A percentile compares a stretch with the other conserved stretches of the same genome.
These are phyloP conservation scores for Moesziomyces aphidis DNA, from an alignment of 1,284 basidiomycete genomes.

Conservation along the genomic window DNA sequence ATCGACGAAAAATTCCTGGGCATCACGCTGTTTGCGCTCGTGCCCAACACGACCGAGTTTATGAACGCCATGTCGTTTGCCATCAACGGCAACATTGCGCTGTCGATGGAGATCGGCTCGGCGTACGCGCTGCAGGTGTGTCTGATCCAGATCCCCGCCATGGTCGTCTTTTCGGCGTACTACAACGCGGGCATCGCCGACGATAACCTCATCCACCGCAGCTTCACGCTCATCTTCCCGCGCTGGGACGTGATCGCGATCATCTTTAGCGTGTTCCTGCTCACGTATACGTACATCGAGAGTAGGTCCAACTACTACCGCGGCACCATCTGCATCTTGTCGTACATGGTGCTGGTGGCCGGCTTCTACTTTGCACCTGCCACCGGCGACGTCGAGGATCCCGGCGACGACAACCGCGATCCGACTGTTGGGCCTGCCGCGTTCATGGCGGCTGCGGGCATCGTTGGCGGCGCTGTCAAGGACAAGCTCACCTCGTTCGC, in stretches of 20 bases:
- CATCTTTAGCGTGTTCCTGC: constrained; percentile 81
- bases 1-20: constrained; percentile 98
- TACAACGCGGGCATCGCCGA: constrained; percentile 81
- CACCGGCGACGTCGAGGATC: constrained; percentile 57
- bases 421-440: constrained; percentile 1
- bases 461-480: neutral
- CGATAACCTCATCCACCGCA: constrained; percentile 45
- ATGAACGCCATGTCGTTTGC: constrained; percentile 99
- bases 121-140: constrained; percentile 99
- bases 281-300: constrained; percentile 99
- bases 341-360: constrained; percentile 62
- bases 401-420: constrained; percentile 47
- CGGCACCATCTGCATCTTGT: constrained; percentile 64
- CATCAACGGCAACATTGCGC: constrained; percentile 93
- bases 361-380: constrained; percentile 66
- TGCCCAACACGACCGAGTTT: constrained; percentile 99
- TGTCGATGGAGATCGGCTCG: constrained; percentile 97
- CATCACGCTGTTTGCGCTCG: constrained; percentile 93
- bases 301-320: constrained; percentile 88
- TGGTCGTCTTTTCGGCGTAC: constrained; percentile 97
- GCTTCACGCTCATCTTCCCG: constrained; percentile 83
- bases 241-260: constrained; percentile 98
- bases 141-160: constrained; percentile 95
- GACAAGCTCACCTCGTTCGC: constrained; percentile 18
- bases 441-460: constrained; percentile 1